phyloP scores from a whole-genome alignment of 2,329 filamentous ascomycete genomes.

The Nemania diffusa region DNA sequence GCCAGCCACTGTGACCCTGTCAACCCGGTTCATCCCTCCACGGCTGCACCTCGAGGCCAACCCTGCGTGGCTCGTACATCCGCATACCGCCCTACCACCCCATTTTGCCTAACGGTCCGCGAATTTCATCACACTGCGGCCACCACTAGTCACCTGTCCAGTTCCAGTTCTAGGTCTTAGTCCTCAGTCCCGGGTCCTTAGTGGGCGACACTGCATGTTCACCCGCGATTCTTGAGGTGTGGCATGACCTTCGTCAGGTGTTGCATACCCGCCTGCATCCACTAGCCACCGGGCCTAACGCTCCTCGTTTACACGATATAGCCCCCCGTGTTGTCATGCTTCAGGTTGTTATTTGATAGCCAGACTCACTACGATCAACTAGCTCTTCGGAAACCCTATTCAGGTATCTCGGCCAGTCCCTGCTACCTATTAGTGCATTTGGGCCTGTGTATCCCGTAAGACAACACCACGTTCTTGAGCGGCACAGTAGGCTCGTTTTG shows the following conservation, averaged over 20 bases:
- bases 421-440: constrained; percentile 7
- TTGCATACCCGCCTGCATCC: constrained; percentile 19
- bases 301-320: constrained; percentile 21
- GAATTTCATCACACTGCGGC: constrained; percentile 23
- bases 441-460: constrained; percentile 4
- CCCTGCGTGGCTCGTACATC: constrained; percentile 26
- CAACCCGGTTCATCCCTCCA: constrained; percentile 20
- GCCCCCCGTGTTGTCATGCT: constrained; percentile 27
- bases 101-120: constrained; percentile 36
- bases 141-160: constrained; percentile 30
- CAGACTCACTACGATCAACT: constrained; percentile 16
- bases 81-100: constrained; percentile 24
- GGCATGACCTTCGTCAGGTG: constrained; percentile 28
- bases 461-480: constrained; percentile 4
- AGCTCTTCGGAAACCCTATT: constrained; percentile 32
- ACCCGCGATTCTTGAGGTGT: constrained; percentile 34
- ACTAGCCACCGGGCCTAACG: constrained; percentile 20
- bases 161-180: constrained; percentile 20
- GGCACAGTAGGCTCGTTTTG: constrained; percentile 1
- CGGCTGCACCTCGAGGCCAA: constrained; percentile 25
- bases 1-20: constrained; percentile 30
- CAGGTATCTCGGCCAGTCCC: constrained; percentile 21
- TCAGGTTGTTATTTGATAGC: constrained; percentile 28
- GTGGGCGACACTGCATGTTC: constrained; percentile 37
- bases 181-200: constrained; percentile 26